Conservation (phyloP, 2,329 filamentous ascomycete species). For the Aspergillus carbonarius region DNA sequence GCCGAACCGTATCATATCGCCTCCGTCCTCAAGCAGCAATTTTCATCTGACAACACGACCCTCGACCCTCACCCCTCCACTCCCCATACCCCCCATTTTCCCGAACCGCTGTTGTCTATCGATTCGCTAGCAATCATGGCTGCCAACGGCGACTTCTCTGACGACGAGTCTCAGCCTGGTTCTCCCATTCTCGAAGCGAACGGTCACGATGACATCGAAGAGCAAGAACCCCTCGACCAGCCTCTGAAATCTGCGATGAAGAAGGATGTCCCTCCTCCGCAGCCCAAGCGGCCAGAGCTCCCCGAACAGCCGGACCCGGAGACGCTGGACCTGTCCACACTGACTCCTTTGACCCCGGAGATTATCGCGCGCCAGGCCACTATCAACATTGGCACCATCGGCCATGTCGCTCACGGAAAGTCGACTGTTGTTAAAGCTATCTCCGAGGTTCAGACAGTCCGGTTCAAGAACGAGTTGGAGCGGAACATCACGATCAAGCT, state of each 20-base stretch:
- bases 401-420: slow-evolving; percentile 98
- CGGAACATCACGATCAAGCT: slow-evolving; percentile 99
- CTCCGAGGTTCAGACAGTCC: slow-evolving; percentile 95
- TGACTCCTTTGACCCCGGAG: slow-evolving; percentile 87
- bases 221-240: slow-evolving; percentile 67
- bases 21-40: slow-evolving; percentile 32
- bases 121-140: slow-evolving; percentile 49
- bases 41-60: slow-evolving; percentile 34
- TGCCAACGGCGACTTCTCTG: slow-evolving; percentile 56
- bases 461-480: slow-evolving; percentile 99
- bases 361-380: slow-evolving; percentile 98
- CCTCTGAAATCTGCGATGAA: slow-evolving; percentile 83
- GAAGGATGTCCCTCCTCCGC: slow-evolving; percentile 58
- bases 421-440: slow-evolving; percentile 99
- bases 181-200: slow-evolving; percentile 52
- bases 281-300: slow-evolving; percentile 62
- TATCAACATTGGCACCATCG: slow-evolving; percentile 98
- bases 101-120: slow-evolving; percentile 7
- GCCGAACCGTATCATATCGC: slow-evolving; percentile 35
- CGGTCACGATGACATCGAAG: slow-evolving; percentile 71
- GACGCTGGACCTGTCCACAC: slow-evolving; percentile 75
- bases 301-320: slow-evolving; percentile 93
- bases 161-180: slow-evolving; percentile 56
- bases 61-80: slow-evolving; percentile 17
- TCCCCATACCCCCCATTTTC: slow-evolving; percentile 8